These are phyloP conservation scores for Claviceps arundinis DNA, from an alignment of 2,329 filamentous ascomycete species.

Conservation along the genomic window DNA sequence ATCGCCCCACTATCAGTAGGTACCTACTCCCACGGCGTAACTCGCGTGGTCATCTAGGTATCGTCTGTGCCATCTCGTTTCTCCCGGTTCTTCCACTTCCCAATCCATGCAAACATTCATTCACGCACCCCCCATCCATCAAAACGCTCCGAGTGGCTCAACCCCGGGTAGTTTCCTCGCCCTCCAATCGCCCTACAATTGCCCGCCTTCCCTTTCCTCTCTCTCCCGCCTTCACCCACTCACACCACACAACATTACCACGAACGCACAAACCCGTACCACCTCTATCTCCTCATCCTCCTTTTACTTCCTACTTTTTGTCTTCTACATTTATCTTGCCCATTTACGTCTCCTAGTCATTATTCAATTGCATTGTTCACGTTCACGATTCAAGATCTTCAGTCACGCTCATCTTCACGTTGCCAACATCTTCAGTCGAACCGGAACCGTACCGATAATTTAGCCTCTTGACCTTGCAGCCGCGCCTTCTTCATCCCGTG, in stretches of 20 bases:
- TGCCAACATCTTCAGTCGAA: no score
- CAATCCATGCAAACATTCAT: neutral
- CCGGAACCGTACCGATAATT: no score
- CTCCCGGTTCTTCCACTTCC: conserved; percentile 5
- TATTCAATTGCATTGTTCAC: no score
- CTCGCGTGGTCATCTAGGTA: neutral
- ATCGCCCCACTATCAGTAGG: conserved; percentile 5
- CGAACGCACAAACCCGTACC: neutral
- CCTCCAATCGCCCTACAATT: conserved; percentile 1
- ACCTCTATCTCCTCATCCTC: neutral
- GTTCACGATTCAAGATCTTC: no score
- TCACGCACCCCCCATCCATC: neutral
- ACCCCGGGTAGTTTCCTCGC: neutral
- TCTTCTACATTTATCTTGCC: neutral
- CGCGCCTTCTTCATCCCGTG: neutral
- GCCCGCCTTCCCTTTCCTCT: conserved; percentile 4
- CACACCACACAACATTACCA: neutral
- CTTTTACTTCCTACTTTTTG: neutral
- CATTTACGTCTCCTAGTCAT: neutral
- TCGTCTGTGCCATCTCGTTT: neutral
- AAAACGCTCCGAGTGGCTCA: neutral
- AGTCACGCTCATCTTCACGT: no score
- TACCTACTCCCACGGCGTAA: neutral
- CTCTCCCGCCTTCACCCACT: neutral
- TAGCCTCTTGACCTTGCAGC: neutral